These are phyloP conservation scores for Aphanocladium album DNA, from an alignment of 2,329 filamentous ascomycete species.

Conservation along the genomic window DNA sequence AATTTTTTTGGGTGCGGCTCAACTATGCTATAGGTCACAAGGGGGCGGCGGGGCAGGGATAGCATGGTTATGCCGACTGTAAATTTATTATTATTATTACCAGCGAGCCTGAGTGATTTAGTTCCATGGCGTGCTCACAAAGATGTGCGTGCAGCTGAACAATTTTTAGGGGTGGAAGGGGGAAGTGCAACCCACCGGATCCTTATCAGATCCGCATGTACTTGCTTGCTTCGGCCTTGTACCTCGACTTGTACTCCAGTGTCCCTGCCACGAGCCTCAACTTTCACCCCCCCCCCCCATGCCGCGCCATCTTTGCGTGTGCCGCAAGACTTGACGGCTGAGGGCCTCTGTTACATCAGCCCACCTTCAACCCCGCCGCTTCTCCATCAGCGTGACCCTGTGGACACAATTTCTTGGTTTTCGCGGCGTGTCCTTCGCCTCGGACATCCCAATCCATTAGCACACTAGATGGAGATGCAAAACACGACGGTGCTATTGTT, in stretches of 20 bases:
- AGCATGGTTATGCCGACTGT: not conserved
- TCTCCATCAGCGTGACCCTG: not conserved
- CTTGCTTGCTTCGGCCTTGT: slow-evolving; percentile 3
- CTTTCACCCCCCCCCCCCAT: not conserved
- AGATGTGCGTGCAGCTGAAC: not conserved
- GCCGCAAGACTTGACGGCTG: not conserved
- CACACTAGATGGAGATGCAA: not conserved
- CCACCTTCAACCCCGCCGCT: not conserved
- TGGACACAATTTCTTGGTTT: not conserved
- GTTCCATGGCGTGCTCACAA: not conserved
- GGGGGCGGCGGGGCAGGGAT: not conserved
- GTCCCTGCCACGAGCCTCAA: not conserved
- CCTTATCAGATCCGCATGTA: slow-evolving; percentile 11
- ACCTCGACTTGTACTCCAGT: not conserved
- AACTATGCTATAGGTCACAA: not conserved
- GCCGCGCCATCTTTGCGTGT: not conserved
- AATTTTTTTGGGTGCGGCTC: not conserved
- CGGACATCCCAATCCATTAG: not conserved
- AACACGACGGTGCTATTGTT: not conserved
- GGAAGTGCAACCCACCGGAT: not conserved
- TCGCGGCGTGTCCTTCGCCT: not conserved
- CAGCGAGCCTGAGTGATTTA: not conserved
- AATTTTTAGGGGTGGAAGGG: not conserved
- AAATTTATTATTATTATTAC: not conserved
- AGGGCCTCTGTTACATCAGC: not conserved